Evolutionary conservation across 768 basidiomycete genomes (phyloP), one percentile per base, ranked within the genome.

Genomic region (Xerocomus brunneocitrinus): DNA sequence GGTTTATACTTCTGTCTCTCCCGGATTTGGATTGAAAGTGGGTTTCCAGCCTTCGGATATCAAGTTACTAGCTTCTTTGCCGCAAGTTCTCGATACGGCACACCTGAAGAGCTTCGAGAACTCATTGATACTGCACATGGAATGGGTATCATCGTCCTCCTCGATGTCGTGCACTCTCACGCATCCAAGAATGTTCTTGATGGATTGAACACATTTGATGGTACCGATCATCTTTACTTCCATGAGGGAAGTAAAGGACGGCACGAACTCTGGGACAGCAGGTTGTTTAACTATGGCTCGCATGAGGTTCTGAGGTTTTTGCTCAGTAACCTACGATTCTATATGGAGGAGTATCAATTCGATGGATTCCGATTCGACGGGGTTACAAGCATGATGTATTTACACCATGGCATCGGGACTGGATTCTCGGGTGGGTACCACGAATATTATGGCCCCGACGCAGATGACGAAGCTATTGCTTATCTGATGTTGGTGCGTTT

Each of bases 351-450:
- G 65, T 99, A 89, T 72, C 81, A 81, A 61, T 98, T 99, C 68
- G 97, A 98, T 63, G 97, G 97, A 10, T 99, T 98, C 82, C 77
- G 97, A 40, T 99, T 99, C 67, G 97, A 99, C 60, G 97, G 97
- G 27, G 97, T 99, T 45, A 99, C 97, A 4, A 95, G 92, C 66
- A 98, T 98, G 95, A 95, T 99, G 92, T 99, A 98, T 73, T 74
- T 82, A 48, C 97, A 99, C 66, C 97, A 98, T 70, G 97, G 97
- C 9, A 98, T 98, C 61, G 95, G 95, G 14, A 82, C 94, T 8
- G 97, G 95, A 16, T 99, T 99, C 74, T 95, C 93, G 39, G 95
- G 95, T 27, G 95, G 91, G 12, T 99, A 99, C 71, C 91, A 97
- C 65, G 97, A 99, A 71, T 99, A 99, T 73, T 99, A 98, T 69